These are phyloP conservation scores for Arachis monticola DNA, from an alignment of 331 rosid genomes.

Conservation along the genomic window DNA sequence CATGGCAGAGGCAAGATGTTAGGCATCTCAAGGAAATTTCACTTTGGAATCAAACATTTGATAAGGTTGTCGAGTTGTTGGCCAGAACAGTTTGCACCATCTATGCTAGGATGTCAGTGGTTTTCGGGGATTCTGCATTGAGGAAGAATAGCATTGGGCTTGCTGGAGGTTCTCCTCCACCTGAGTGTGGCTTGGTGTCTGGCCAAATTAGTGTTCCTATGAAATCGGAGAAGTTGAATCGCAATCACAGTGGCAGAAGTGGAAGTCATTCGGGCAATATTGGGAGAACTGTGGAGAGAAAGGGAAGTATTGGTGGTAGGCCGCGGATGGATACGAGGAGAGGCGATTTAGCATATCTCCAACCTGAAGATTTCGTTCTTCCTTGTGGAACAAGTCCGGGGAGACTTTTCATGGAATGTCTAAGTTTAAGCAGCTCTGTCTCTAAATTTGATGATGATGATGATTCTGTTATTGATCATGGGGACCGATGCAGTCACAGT, in stretches of 20 bases:
- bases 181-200: conserved; percentile 39
- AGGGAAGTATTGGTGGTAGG: conserved; percentile 42
- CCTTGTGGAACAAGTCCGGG: conserved; percentile 85
- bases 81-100: conserved; percentile 93
- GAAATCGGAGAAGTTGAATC: conserved; percentile 49
- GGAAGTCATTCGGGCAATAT: conserved; percentile 42
- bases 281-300: conserved; percentile 47
- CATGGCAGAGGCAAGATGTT: conserved; percentile 91
- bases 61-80: conserved; percentile 89
- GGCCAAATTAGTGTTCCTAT: conserved; percentile 44
- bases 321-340: conserved; percentile 53
- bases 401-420: conserved; percentile 84
- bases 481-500: conserved; percentile 51
- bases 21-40: conserved; percentile 82
- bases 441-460: conserved; percentile 48
- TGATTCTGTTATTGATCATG: conserved; percentile 41
- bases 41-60: conserved; percentile 92
- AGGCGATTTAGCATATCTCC: conserved; percentile 57
- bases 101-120: conserved; percentile 65
- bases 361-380: conserved; percentile 65
- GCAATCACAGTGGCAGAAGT: conserved; percentile 49
- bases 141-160: conserved; percentile 43
- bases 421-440: conserved; percentile 73
- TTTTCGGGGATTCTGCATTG: conserved; percentile 62
- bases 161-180: conserved; percentile 53